These are phyloP conservation scores for Ophiostoma sp. DNA, from an alignment of 2,329 filamentous ascomycete genomes.

Conservation along the genomic window DNA sequence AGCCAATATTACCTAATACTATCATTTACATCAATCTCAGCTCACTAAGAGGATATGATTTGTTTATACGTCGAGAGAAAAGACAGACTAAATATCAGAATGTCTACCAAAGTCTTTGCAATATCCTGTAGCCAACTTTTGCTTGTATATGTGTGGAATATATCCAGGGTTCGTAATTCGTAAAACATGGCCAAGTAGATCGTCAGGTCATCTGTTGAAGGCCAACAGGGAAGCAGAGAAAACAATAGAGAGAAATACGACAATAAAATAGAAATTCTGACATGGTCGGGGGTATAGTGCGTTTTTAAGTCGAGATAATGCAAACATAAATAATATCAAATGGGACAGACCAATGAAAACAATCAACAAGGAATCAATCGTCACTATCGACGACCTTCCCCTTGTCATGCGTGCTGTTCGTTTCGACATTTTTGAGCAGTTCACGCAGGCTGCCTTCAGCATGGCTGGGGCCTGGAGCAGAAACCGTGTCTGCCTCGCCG, in stretches of 20 bases:
- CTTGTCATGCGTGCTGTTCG: constrained; percentile 26
- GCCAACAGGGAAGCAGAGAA: background rate
- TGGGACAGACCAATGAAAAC: background rate
- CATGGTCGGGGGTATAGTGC: constrained; percentile 3
- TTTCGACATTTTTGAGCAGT: constrained; percentile 41
- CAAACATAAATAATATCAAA: background rate
- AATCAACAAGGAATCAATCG: background rate
- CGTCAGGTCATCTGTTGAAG: background rate
- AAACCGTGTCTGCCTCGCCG: background rate
- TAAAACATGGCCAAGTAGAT: background rate
- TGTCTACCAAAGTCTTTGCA: background rate
- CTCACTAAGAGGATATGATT: too few species aligned
- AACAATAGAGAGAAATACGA: background rate
- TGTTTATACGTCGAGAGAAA: too few species aligned
- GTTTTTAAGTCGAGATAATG: background rate
- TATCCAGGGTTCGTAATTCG: background rate
- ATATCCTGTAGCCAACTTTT: background rate
- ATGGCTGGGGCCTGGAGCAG: constrained; percentile 32
- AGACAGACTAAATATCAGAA: too few species aligned
- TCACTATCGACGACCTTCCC: constrained; percentile 28
- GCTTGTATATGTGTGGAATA: background rate
- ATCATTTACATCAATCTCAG: too few species aligned
- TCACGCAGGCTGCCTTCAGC: constrained; percentile 54
- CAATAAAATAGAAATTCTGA: background rate
- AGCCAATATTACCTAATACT: too few species aligned